Conservation (phyloP, 2,329 filamentous ascomycete genomes). For the Colletotrichum magnum region DNA sequence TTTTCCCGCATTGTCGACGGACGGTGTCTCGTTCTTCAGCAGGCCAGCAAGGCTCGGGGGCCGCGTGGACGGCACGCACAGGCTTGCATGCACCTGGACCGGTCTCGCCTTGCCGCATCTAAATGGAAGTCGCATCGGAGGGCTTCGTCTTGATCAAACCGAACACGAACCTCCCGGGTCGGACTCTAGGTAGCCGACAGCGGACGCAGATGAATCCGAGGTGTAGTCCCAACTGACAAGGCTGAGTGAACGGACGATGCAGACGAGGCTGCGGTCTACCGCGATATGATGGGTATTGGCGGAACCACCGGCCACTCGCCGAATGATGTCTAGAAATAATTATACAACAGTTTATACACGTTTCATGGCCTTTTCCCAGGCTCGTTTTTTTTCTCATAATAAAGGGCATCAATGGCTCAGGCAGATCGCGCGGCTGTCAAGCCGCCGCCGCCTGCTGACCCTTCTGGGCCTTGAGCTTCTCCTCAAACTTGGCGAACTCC, state of each 20-base stretch:
- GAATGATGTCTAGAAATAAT: slow-evolving; percentile 12
- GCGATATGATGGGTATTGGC: slow-evolving; percentile 31
- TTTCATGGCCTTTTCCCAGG: neutral
- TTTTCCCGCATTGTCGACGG: slow-evolving; percentile 12
- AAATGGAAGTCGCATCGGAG: slow-evolving; percentile 3
- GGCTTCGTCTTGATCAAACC: slow-evolving; percentile 2
- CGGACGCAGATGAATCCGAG: neutral
- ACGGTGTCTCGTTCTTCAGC: slow-evolving; percentile 10
- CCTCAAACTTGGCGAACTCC: slow-evolving; percentile 96
- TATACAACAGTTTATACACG: slow-evolving; percentile 32
- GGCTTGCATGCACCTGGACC: slow-evolving; percentile 17
- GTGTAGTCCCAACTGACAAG: neutral
- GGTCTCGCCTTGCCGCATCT: slow-evolving; percentile 19
- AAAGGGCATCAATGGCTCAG: neutral
- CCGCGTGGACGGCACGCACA: neutral
- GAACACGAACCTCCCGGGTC: slow-evolving; percentile 5
- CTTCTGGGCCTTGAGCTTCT: slow-evolving; percentile 76
- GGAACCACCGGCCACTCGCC: slow-evolving; percentile 17
- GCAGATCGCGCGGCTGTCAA: neutral
- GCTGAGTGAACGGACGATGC: neutral
- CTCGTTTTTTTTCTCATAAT: neutral
- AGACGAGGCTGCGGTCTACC: slow-evolving; percentile 19
- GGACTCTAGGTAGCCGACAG: too few species aligned
- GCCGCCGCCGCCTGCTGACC: slow-evolving; percentile 44
- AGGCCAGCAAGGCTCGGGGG: neutral